A percentile compares a stretch with the other conserved stretches of the same genome.
phyloP scores from a whole-genome alignment of 2,329 filamentous ascomycete species.

The Kalaharituber pfeilii region DNA sequence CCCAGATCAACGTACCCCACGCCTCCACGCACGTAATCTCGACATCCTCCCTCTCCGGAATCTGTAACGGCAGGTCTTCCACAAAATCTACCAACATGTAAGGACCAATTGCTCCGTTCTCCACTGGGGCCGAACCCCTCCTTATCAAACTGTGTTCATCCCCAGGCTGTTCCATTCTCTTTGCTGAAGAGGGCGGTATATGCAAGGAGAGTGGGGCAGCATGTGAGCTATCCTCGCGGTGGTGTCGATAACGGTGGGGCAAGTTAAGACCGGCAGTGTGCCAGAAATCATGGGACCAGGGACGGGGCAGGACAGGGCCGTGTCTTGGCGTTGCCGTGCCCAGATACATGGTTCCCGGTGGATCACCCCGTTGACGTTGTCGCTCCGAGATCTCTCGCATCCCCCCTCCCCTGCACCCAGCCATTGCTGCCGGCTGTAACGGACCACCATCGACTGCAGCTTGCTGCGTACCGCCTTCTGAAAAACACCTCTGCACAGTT shows the following conservation, averaged over 20 bases:
- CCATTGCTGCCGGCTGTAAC: no score
- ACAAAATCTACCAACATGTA: constrained; percentile 22
- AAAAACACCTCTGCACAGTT: no score
- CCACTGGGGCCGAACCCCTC: neutral
- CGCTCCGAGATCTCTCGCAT: no score
- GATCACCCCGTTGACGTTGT: no score
- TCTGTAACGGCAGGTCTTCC: constrained; percentile 20
- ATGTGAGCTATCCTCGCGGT: neutral
- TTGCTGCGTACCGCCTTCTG: no score
- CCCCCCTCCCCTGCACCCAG: no score
- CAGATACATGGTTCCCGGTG: no score
- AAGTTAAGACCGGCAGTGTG: neutral
- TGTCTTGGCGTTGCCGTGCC: no score
- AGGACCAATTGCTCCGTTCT: constrained; percentile 11
- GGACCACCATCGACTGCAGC: no score
- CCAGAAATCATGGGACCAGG: neutral
- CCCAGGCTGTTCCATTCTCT: neutral
- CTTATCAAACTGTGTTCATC: neutral
- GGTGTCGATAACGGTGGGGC: neutral
- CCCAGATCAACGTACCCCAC: constrained; percentile 8
- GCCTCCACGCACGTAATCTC: constrained; percentile 21
- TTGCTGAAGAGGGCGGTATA: neutral
- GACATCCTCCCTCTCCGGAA: constrained; percentile 18
- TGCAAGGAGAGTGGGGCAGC: neutral
- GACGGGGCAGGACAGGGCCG: neutral